Conservation (phyloP, 163 green algal species). For the Scenedesmus sp. region DNA sequence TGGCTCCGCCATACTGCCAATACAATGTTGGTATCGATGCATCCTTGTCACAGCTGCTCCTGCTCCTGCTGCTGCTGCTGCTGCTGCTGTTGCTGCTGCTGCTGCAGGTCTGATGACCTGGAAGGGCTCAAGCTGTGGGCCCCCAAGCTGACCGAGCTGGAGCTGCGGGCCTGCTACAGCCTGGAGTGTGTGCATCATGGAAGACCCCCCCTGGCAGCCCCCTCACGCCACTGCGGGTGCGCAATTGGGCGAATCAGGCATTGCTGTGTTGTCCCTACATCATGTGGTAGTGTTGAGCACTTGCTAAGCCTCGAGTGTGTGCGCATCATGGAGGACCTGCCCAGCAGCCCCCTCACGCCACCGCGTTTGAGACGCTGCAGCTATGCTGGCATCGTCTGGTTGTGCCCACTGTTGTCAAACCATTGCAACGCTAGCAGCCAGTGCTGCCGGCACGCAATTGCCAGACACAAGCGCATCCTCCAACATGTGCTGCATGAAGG, state of each 20-base stretch:
- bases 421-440: no score
- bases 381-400: no score
- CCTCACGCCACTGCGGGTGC: not conserved
- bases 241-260: no score
- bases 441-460: not conserved
- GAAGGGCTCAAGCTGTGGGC: not conserved
- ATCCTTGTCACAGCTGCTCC: not conserved
- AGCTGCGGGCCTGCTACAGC: constrained; percentile 29
- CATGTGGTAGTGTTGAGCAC: not conserved
- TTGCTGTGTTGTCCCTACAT: no score
- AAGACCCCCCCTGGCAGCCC: not conserved
- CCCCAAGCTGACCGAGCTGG: not conserved
- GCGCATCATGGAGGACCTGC: not conserved
- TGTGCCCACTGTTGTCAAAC: no score
- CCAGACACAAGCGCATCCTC: no score
- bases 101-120: not conserved
- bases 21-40: no score
- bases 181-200: constrained; percentile 20
- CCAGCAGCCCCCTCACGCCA: not conserved
- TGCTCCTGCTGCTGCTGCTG: not conserved
- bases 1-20: not conserved
- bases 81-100: not conserved
- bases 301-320: constrained; percentile 33
- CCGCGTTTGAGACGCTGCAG: not conserved
- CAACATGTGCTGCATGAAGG: no score